Base-by-base conservation (phyloP, 805 yeast genomes). In the Spathaspora hagerdaliae region DNA sequence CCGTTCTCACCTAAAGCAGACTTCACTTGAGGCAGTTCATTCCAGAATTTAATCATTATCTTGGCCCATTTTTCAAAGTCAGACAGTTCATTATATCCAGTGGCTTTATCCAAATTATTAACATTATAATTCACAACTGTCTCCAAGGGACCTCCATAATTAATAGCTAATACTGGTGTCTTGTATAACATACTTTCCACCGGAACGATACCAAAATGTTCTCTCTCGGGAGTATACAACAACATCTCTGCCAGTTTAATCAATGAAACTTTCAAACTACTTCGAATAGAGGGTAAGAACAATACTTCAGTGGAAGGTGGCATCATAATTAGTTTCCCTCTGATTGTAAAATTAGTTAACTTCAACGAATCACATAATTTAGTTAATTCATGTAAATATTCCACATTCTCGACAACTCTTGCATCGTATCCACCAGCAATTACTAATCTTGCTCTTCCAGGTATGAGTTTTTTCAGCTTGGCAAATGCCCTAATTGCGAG, bases 121-220 rank as follows among this genome's bases (percentile, higher is more conserved):
- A 62, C 66, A 29, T 51, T 52, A 51, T 51, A 69, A 44, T 61
- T 53, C 8, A 71, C 73, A 8, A 85, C 69, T 0, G 96, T 84
- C 60, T 94, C 99, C 32, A 83, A 65, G 0, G 99, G 99, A 0
- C 99, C 99, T 27, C 99, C 99, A 35, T 81, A 81, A 57, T 87
- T 81, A 5, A 85, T 83, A 0, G 97, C 97, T 42, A 94, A 67
- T 0, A 91, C 97, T 0, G 96, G 89, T 0, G 84, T 83, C 27
- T 87, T 85, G 46, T 79, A 73, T 39, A 84, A 75, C 97, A 94
- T 91, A 10, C 96, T 91, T 61, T 94, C 99, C 12, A 94, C 74
- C 1, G 99, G 99, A 8, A 94, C 99, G 51, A 94, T 94, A 11
- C 99, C 99, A 60, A 94, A 94, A 67, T 94, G 99, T 63, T 94